Base-by-base conservation (phyloP, 2,329 filamentous ascomycete genomes). In the Exophiala sp. region DNA sequence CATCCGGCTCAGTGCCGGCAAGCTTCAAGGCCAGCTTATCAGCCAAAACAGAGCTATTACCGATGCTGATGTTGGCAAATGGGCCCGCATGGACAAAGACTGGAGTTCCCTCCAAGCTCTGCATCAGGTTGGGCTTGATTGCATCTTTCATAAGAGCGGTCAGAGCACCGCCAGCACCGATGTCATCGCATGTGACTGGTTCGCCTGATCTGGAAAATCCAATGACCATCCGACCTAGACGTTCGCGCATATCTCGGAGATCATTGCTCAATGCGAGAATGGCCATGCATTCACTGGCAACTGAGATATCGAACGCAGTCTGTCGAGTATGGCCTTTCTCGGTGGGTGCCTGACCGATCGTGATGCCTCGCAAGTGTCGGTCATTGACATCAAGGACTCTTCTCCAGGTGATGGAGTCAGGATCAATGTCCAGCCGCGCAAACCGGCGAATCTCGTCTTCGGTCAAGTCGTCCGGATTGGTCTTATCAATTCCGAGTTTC, bases 81-180 rank as follows among this genome's bases (percentile, higher is more conserved):
- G 93, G 93, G 3, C 93, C 93, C 18, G 93, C 93, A 65, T 98
- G 93, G 11, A 98, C 93, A 65, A 98, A 94, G 2, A 97, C 93
- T 0, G 93, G 93, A 6, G 93, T 98, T 22, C 93, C 93, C 68
- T 98, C 93, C 46, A 98, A 76, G 23, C 88, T 95, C 71, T 98
- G 93, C 93, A 98, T 97, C 58, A 98, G 75, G 72, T 96, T 98
- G 52, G 93, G 93, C 77, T 98, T 98, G 73, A 97, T 95, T 49
- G 93, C 90, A 70, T 98, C 93, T 73, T 86, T 93, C 87, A 98
- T 96, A 63, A 98, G 76, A 23, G 90, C 91, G 37, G 93, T 89
- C 58, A 98, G 75, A 43, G 93, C 93, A 62, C 93, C 93, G 47
- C 90, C 90, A 16, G 84, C 88, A 60, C 93, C 93, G 63, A 98